Evolutionary conservation across 139 green algal genomes (phyloP).

Genomic region (Micractinium sp.): DNA sequence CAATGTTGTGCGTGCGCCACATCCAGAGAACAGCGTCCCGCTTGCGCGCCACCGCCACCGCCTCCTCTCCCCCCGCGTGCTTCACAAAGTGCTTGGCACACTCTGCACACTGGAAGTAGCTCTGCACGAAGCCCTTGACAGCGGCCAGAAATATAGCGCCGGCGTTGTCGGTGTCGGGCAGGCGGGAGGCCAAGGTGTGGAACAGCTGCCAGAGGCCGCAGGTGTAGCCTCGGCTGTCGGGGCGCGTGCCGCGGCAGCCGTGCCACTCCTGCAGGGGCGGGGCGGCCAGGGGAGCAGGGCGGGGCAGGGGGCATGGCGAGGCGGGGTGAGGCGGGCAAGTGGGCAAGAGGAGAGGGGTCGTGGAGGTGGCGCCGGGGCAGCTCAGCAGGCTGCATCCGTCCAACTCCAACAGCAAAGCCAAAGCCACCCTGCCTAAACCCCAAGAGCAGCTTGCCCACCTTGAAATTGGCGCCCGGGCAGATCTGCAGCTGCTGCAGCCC

Average conservation of each 20-base stretch:
- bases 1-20: conserved; percentile 82
- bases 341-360: not conserved
- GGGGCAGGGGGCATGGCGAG: not conserved
- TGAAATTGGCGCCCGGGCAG: conserved; percentile 45
- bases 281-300: not conserved
- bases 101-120: conserved; percentile 63
- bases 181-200: conserved; percentile 61
- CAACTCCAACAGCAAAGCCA: not conserved
- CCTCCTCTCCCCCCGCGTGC: conserved; percentile 46
- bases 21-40: conserved; percentile 76
- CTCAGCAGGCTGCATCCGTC: not conserved
- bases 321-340: not conserved
- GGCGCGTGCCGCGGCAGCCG: conserved; percentile 57
- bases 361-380: not conserved
- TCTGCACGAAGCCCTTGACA: conserved; percentile 55
- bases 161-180: conserved; percentile 32
- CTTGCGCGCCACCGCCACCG: conserved; percentile 45
- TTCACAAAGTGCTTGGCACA: conserved; percentile 67
- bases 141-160: conserved; percentile 52
- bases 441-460: not conserved
- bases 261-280: conserved; percentile 38
- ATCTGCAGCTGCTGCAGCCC: conserved; percentile 37
- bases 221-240: conserved; percentile 70
- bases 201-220: conserved; percentile 83
- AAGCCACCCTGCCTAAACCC: no score